Evolutionary conservation across 495 filamentous ascomycete species (phyloP).

Genomic region (Lasiosphaeriaceae sp.): DNA sequence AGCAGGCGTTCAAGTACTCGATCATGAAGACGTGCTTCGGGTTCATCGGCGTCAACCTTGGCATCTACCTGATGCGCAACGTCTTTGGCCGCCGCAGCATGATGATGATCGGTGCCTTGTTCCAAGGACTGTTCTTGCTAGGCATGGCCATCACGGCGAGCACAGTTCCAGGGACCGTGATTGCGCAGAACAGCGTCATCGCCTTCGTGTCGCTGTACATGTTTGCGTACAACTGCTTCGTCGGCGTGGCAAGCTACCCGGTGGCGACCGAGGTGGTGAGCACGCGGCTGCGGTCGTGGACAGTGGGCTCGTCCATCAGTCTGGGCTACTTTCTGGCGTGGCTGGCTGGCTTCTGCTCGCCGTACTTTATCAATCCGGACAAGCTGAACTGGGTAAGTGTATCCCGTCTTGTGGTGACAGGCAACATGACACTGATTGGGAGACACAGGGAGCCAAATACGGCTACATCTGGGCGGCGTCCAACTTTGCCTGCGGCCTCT

Average conservation of each 20-base stretch:
- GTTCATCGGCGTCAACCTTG: slow-evolving; percentile 35
- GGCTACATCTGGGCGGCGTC: slow-evolving; percentile 43
- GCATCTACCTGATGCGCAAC: slow-evolving; percentile 35
- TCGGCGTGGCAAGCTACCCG: slow-evolving; percentile 13
- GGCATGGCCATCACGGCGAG: slow-evolving; percentile 34
- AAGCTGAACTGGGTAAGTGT: slow-evolving; percentile 41
- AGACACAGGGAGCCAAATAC: slow-evolving; percentile 42
- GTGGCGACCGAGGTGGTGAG: slow-evolving; percentile 13
- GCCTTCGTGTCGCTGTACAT: slow-evolving; percentile 18
- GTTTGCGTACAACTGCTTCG: slow-evolving; percentile 15
- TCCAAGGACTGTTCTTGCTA: slow-evolving; percentile 34
- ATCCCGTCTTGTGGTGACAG: slow-evolving; percentile 10
- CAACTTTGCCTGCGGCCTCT: slow-evolving; percentile 39
- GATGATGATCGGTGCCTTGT: slow-evolving; percentile 30
- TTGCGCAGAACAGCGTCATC: slow-evolving; percentile 25
- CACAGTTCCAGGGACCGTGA: slow-evolving; percentile 18
- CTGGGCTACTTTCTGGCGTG: slow-evolving; percentile 18
- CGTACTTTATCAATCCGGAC: slow-evolving; percentile 25
- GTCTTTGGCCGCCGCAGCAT: slow-evolving; percentile 32
- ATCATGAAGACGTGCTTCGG: slow-evolving; percentile 38
- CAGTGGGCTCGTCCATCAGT: slow-evolving; percentile 17
- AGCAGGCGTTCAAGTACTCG: slow-evolving; percentile 37
- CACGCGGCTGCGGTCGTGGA: slow-evolving; percentile 13
- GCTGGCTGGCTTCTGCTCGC: slow-evolving; percentile 17
- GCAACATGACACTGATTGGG: slow-evolving; percentile 16